Base-by-base conservation (phyloP, 805 yeast species). In the Phaffomyces thermotolerans region DNA sequence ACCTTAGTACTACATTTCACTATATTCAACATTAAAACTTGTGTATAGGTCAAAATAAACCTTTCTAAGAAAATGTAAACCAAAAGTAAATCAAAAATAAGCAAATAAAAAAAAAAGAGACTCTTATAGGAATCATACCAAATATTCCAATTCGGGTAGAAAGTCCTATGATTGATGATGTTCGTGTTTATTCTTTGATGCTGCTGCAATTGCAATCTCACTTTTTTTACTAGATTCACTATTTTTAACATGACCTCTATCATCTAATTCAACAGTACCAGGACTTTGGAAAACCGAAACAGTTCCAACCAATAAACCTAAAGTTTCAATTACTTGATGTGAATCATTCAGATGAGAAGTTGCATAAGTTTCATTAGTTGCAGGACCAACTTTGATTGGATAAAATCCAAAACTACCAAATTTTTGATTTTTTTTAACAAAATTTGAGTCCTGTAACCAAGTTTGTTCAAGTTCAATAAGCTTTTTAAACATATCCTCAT, bases 401-500 rank as follows among this genome's bases (percentile, higher is more conserved):
- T 79, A 84, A 39, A 89, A 67, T 14, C 91, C 85, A 60, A 75
- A 75, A 38, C 71, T 59, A 27, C 74, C 77, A 53, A 67, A 69
- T n/a, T 60, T 53, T 52, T 79, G 75, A 43, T 62, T 63, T 34
- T 68, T 60, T 7, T 67, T 64, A 10, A 27, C 29, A 3, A 67
- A 60, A 9, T 59, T 60, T 15, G 63, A 62, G 17, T 69, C 58
- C 13, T 58, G 49, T 47, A 64, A 66, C 83, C 84, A 78, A n/a
- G 57, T 53, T 3, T 59, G 56, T 54, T 83, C 88, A 52, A 86
- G 77, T 3, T 67, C 69, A 45, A 80, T 76, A 54, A 93, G 69
- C 24, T 91, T 82, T 46, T 70, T 73, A 63, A 93, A 93, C 99
- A 93, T 93, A 58, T 93, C 99, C 63, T 93, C 99, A 63, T 93